Conservation (phyloP, 768 basidiomycete genomes). For the Daedalea quercina region DNA sequence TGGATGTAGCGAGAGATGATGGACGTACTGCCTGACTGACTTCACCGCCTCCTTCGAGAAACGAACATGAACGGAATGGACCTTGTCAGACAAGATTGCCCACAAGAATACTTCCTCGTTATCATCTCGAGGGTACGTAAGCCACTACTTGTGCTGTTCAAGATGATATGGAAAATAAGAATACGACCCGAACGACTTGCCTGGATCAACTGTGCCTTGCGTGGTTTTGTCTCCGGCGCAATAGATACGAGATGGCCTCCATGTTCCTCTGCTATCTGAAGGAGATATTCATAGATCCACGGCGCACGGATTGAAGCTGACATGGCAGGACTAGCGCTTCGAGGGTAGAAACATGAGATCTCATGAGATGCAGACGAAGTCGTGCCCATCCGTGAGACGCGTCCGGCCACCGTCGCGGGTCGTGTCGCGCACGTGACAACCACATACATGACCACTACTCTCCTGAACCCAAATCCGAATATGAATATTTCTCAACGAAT, state of each 20-base stretch:
- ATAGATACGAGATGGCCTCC: slow-evolving; percentile 38
- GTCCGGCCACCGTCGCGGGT: not conserved
- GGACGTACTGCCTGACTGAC: slow-evolving; percentile 31
- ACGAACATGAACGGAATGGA: slow-evolving; percentile 41
- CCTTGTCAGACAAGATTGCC: slow-evolving; percentile 58
- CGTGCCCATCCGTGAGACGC: not conserved
- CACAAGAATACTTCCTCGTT: slow-evolving; percentile 42
- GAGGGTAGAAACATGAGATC: not conserved
- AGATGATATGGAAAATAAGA: not conserved
- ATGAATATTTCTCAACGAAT: not conserved
- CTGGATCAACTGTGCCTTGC: slow-evolving; percentile 54
- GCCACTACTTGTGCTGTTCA: slow-evolving; percentile 37
- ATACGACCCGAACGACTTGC: slow-evolving; percentile 24
- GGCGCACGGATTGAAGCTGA: slow-evolving; percentile 32
- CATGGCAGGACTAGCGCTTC: slow-evolving; percentile 22
- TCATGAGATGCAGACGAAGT: not conserved
- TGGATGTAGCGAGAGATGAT: not conserved
- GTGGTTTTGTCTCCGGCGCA: slow-evolving; percentile 30
- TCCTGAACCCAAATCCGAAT: not conserved
- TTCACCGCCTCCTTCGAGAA: slow-evolving; percentile 47
- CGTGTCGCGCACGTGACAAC: not conserved
- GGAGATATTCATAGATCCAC: slow-evolving; percentile 55
- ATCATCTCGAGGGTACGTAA: slow-evolving; percentile 38
- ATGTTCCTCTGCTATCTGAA: slow-evolving; percentile 41
- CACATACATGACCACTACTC: not conserved